Conservation (phyloP, 2,329 filamentous ascomycete species). For the Aschersonia sp. region DNA sequence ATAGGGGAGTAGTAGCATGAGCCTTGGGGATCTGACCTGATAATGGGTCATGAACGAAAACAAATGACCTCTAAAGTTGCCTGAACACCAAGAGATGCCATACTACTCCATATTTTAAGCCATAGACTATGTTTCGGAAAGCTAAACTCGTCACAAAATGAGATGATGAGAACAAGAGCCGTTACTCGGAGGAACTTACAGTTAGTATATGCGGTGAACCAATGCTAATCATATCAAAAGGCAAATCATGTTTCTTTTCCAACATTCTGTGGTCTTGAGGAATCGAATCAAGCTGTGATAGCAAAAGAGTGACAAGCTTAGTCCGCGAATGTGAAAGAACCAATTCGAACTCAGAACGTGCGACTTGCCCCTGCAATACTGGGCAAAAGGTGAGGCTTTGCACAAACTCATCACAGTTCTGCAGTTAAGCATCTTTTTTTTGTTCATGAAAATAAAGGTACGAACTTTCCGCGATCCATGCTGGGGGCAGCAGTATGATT, state of each 20-base stretch:
- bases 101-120: neutral
- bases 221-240: neutral
- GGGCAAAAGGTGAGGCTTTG: no score
- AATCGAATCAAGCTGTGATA: neutral
- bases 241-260: neutral
- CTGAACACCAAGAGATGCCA: neutral
- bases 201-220: neutral
- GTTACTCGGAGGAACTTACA: neutral
- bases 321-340: neutral
- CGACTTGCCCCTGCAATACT: neutral
- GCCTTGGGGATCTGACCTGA: neutral
- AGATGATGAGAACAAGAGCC: neutral
- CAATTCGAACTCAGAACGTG: neutral
- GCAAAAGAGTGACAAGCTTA: neutral
- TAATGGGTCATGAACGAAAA: neutral
- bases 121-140: neutral
- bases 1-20: neutral
- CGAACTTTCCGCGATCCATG: neutral
- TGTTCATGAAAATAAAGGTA: neutral
- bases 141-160: neutral
- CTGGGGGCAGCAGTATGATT: neutral
- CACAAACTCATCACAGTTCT: neutral
- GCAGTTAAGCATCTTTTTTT: neutral
- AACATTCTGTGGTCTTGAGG: neutral
- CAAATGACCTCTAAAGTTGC: neutral